A percentile compares a stretch with the other conserved stretches of the same genome.
These are phyloP conservation scores for Monosporozyma servazzii DNA, from an alignment of 805 yeast genomes.

Conservation along the genomic window DNA sequence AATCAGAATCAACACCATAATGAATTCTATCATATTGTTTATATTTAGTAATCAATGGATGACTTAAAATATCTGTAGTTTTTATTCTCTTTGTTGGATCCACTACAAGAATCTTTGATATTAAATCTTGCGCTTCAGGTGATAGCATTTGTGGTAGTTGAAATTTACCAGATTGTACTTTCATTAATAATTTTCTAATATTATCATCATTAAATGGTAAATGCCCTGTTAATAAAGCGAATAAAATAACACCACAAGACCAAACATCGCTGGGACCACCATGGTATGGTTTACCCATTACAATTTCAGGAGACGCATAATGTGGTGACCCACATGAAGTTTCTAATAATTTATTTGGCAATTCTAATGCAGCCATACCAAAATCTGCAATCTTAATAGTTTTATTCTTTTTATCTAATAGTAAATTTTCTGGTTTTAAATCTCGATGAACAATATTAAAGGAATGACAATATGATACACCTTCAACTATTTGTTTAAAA, in stretches of 20 bases:
- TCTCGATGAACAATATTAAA: slow-evolving; percentile 77
- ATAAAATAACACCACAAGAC: slow-evolving; percentile 80
- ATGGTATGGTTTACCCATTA: slow-evolving; percentile 66
- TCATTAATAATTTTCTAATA: slow-evolving; percentile 57
- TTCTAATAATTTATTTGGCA: slow-evolving; percentile 58
- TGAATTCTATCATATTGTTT: slow-evolving; percentile 15
- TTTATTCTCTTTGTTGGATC: slow-evolving; percentile 64
- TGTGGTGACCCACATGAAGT: slow-evolving; percentile 86
- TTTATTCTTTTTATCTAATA: slow-evolving; percentile 52
- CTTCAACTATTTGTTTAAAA: slow-evolving; percentile 68
- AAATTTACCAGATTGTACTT: slow-evolving; percentile 68
- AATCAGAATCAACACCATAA: slow-evolving; percentile 20
- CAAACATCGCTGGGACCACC: slow-evolving; percentile 83
- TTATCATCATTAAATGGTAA: slow-evolving; percentile 79
- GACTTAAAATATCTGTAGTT: slow-evolving; percentile 57
- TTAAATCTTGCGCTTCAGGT: slow-evolving; percentile 57
- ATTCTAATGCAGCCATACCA: slow-evolving; percentile 83
- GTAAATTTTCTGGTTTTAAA: slow-evolving; percentile 69
- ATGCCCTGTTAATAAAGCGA: slow-evolving; percentile 72
- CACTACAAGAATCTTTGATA: slow-evolving; percentile 55
- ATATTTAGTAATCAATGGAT: slow-evolving; percentile 74
- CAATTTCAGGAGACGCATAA: slow-evolving; percentile 83
- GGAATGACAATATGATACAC: slow-evolving; percentile 74
- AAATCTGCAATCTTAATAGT: slow-evolving; percentile 77
- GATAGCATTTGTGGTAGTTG: slow-evolving; percentile 62